Conservation (phyloP, 1,139 yeast genomes). For the Hemisphaericaspora xylanilytica region DNA sequence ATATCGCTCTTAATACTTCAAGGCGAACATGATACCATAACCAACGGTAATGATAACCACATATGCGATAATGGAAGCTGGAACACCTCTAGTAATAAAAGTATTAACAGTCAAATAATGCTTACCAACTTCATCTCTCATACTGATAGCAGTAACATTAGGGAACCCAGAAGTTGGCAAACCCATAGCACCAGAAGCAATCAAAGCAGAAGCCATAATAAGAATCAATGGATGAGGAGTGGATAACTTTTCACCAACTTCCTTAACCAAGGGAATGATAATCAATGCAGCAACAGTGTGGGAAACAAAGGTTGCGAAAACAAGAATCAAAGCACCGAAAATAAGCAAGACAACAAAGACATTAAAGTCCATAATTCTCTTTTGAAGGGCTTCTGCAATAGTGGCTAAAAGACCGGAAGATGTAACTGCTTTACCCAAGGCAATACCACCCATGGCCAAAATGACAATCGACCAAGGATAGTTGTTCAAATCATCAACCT, state of each 20-base stretch:
- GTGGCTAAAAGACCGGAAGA: conserved; percentile 83
- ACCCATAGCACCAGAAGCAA: conserved; percentile 94
- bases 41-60: conserved; percentile 74
- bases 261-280: conserved; percentile 81
- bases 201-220: conserved; percentile 78
- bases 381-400: conserved; percentile 68
- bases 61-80: conserved; percentile 67
- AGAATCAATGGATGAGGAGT: conserved; percentile 69
- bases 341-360: conserved; percentile 67
- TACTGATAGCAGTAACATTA: conserved; percentile 89
- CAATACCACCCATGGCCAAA: conserved; percentile 95
- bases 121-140: conserved; percentile 86
- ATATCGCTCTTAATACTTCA: conserved; percentile 38
- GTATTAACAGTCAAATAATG: conserved; percentile 80
- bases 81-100: conserved; percentile 85
- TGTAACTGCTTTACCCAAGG: conserved; percentile 87
- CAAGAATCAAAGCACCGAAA: conserved; percentile 75
- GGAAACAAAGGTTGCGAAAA: conserved; percentile 89
- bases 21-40: conserved; percentile 62
- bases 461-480: conserved; percentile 93
- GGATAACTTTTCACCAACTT: conserved; percentile 74
- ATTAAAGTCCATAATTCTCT: conserved; percentile 56
- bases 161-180: conserved; percentile 97
- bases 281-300: conserved; percentile 96
- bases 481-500: conserved; percentile 85